phyloP scores from a whole-genome alignment of 2,329 filamentous ascomycete species.

The Trichophyton schoenleinii region DNA sequence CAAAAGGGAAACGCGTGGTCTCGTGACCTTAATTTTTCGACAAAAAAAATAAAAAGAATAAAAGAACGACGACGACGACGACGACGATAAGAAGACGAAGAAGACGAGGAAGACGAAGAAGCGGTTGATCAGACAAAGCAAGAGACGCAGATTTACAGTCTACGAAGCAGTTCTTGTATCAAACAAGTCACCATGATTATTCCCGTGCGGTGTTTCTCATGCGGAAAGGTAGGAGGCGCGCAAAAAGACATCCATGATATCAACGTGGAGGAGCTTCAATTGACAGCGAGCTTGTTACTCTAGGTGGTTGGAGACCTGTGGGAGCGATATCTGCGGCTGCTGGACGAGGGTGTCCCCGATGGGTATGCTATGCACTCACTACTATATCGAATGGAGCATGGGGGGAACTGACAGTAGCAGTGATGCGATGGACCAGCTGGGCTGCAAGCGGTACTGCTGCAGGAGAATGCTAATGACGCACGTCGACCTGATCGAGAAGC shows the following conservation, averaged over 20 bases:
- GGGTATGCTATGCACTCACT: conserved; percentile 40
- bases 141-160: not conserved
- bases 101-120: not conserved
- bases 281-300: not conserved
- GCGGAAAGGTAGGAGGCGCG: conserved; percentile 65
- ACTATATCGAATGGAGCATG: no score
- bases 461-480: conserved; percentile 99
- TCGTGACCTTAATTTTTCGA: not conserved
- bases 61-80: not conserved
- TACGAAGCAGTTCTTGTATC: not conserved
- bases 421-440: conserved; percentile 90
- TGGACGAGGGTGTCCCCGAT: conserved; percentile 63
- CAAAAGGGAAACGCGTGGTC: not conserved
- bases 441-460: conserved; percentile 93
- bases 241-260: not conserved
- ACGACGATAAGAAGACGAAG: not conserved
- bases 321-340: conserved; percentile 84
- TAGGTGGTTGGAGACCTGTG: conserved; percentile 95
- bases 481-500: conserved; percentile 96
- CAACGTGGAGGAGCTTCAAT: conserved; percentile 8
- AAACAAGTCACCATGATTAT: conserved; percentile 63
- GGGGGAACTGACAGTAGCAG: conserved; percentile 35
- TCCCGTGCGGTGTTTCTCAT: conserved; percentile 95
- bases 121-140: not conserved
- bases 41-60: not conserved